Evolutionary conservation across 1,284 basidiomycete genomes (phyloP).

Genomic region (Psilocybe mexicana): DNA sequence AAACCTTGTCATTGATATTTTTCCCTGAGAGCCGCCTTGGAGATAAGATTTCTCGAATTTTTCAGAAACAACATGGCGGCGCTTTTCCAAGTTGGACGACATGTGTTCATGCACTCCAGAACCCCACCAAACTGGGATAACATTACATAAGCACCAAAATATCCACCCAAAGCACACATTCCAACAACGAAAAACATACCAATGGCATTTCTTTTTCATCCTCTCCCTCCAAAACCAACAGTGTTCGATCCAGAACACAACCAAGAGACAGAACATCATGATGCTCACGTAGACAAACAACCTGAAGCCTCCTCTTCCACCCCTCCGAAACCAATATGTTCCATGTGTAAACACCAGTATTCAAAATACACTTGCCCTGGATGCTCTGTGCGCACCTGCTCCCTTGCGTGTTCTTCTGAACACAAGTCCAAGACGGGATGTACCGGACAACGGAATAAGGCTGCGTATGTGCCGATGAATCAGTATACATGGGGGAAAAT

Average conservation of each 20-base stretch:
- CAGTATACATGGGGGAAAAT: slow-evolving; percentile 78
- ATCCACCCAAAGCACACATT: neutral
- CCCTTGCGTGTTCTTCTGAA: slow-evolving; percentile 64
- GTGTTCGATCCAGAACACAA: neutral
- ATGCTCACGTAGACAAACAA: neutral
- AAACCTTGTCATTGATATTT: no score
- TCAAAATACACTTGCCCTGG: slow-evolving; percentile 84
- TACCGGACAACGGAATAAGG: slow-evolving; percentile 73
- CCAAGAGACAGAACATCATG: neutral
- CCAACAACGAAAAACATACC: neutral
- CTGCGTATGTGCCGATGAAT: slow-evolving; percentile 76
- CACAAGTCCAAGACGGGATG: slow-evolving; percentile 74
- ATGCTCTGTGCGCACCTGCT: slow-evolving; percentile 72
- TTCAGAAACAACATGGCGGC: no score
- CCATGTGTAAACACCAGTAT: slow-evolving; percentile 44
- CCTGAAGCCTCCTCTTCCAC: slow-evolving; percentile 18
- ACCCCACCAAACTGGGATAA: no score
- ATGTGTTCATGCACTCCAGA: no score
- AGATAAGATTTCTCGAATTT: no score
- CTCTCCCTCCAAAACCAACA: slow-evolving; percentile 18
- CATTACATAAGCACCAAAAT: no score
- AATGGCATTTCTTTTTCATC: slow-evolving; percentile 11
- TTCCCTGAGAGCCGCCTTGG: no score
- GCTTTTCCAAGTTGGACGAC: no score
- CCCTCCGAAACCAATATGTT: slow-evolving; percentile 38